These are phyloP conservation scores for Aureobasidium melanogenum DNA, from an alignment of 2,329 filamentous ascomycete species.

Conservation along the genomic window DNA sequence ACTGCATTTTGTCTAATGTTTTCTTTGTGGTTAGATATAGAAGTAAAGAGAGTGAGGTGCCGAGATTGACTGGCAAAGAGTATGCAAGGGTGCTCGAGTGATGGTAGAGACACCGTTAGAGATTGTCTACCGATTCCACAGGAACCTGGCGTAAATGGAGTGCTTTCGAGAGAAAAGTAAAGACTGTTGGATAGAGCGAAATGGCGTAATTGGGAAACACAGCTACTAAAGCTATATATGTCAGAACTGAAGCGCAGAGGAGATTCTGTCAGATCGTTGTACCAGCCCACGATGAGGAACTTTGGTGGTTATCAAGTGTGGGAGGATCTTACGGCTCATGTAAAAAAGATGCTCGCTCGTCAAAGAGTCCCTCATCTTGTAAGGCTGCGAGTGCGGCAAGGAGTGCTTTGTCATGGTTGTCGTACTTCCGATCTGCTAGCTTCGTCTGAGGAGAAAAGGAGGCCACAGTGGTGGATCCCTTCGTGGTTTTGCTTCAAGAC, in stretches of 20 bases:
- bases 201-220: neutral
- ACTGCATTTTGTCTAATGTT: constrained; percentile 12
- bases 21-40: neutral
- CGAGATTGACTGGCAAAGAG: constrained; percentile 6
- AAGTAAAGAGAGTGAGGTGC: neutral
- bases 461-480: neutral
- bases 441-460: neutral
- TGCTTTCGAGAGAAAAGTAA: neutral
- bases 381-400: neutral
- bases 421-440: neutral
- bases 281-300: neutral
- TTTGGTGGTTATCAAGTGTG: neutral
- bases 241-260: neutral
- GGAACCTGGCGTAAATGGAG: constrained; percentile 4
- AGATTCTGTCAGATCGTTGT: neutral
- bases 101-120: neutral
- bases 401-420: neutral
- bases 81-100: neutral
- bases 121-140: constrained; percentile 7
- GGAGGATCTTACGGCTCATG: neutral
- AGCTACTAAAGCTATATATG: neutral
- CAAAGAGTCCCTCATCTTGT: neutral
- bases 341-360: neutral
- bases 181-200: neutral
- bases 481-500: neutral